Evolutionary conservation across 2,329 filamentous ascomycete species (phyloP), one percentile per base, ranked within the genome.

Genomic region (Trichophyton schoenleinii): DNA sequence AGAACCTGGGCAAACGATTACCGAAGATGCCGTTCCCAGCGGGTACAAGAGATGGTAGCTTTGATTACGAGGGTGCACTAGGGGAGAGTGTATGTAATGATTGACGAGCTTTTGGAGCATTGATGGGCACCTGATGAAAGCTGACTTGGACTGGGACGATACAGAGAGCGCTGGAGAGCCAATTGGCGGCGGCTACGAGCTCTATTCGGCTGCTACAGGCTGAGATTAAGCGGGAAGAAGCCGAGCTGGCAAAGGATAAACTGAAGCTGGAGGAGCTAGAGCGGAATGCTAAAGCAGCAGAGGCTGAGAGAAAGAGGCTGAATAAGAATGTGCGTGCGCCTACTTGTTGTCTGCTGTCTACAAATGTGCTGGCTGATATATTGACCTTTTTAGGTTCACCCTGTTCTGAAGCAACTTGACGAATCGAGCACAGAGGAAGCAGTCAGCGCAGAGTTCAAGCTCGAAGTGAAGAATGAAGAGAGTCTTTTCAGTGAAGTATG

Each of bases 21-120:
- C 75, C 76, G 41, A 70, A 74, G 63, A 78, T 78, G 75, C 75
- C 75, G 4, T 78, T 78, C 63, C 76, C 76, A 1, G 74, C 74
- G 3, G 67, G 70, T 28, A 73, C 73, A 9, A 75, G 75, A 60
- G 74, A 76, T 48, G 70, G 70, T 0, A 71, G 70, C 58, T 78
- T 78, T 64, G 74, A 77, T 63, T 75, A 76, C 52, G 76, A 77
- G 61, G 68, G 72, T 58, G 74, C 72, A 3, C 68, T 78, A 7
- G 68, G 74, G 62, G 74, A 76, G 64, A 74, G 76, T 67, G 74
- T 76, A 67, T 55, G 73, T 65, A 13, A 58, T 42, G 57, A 62
- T 22, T 22, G 60, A 22, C n/a, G 13, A 13, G 46, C 9, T n/a
- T 34, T 36, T 3, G 38, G 7, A 34, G 49, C 61, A 62, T 64